phyloP scores from a whole-genome alignment of 257 asterid species.

The Striga asiatica region DNA sequence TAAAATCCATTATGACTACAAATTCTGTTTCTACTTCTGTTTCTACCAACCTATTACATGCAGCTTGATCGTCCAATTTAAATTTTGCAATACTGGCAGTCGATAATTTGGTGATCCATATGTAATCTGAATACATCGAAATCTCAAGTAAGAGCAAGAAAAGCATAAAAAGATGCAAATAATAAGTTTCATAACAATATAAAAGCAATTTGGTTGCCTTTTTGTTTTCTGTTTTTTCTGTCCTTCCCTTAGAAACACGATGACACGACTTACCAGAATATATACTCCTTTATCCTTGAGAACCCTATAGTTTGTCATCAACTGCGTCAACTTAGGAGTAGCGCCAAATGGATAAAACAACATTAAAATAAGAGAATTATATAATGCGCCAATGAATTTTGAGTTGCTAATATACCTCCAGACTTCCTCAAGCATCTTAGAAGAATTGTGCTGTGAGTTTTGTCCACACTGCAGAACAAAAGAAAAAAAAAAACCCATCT shows the following conservation, averaged over 20 bases:
- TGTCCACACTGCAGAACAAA: conserved; percentile 45
- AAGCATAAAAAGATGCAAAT: conserved; percentile 11
- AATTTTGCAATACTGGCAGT: conserved; percentile 39
- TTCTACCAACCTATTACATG: conserved; percentile 52
- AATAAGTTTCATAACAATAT: neutral
- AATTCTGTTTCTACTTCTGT: neutral
- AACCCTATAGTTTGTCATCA: conserved; percentile 66
- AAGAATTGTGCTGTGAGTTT: conserved; percentile 50
- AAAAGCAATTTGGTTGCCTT: neutral
- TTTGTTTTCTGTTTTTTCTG: too few relatives aligned
- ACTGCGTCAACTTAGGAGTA: conserved; percentile 54
- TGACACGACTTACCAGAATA: conserved; percentile 55
- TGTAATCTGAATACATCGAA: conserved; percentile 41
- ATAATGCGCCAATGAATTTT: conserved; percentile 6
- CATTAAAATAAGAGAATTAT: conserved; percentile 15
- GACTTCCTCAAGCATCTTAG: conserved; percentile 62
- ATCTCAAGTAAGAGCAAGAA: conserved; percentile 3
- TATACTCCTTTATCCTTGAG: conserved; percentile 73
- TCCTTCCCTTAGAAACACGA: too few relatives aligned
- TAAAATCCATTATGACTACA: neutral
- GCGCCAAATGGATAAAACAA: conserved; percentile 27
- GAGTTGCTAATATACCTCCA: conserved; percentile 41
- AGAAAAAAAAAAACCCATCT: conserved; percentile 2
- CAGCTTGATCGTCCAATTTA: conserved; percentile 48
- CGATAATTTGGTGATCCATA: conserved; percentile 68